Conservation (phyloP, 1,284 basidiomycete genomes). For the Malassezia brasiliensis region DNA sequence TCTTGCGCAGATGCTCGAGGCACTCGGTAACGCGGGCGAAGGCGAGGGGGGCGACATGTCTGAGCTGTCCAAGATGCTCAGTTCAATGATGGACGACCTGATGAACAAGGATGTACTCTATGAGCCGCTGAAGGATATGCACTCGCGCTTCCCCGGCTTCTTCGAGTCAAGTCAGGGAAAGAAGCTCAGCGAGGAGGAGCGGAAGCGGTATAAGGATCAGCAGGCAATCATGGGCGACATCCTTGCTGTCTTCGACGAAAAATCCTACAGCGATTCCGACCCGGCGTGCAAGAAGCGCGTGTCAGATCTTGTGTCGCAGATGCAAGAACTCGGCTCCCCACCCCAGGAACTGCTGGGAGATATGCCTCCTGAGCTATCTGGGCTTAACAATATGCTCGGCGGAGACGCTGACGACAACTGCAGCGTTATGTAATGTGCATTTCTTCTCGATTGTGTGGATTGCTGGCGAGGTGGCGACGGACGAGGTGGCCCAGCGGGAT, state of each 20-base stretch:
- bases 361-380: conserved; percentile 59
- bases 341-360: conserved; percentile 84
- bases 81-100: conserved; percentile 83
- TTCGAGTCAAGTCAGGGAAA: conserved; percentile 52
- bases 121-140: conserved; percentile 71
- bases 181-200: conserved; percentile 57
- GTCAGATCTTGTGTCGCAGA: conserved; percentile 66
- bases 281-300: conserved; percentile 55
- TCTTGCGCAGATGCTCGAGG: conserved; percentile 46
- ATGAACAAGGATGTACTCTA: conserved; percentile 90
- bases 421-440: conserved; percentile 28
- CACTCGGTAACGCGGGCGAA: conserved; percentile 41
- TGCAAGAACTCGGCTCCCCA: conserved; percentile 76
- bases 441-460: not conserved
- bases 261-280: conserved; percentile 55
- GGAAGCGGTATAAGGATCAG: conserved; percentile 63
- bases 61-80: conserved; percentile 62
- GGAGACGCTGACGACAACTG: conserved; percentile 29
- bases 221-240: conserved; percentile 59
- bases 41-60: conserved; percentile 41
- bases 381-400: conserved; percentile 27
- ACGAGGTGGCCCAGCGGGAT: not conserved
- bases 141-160: conserved; percentile 61
- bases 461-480: not conserved
- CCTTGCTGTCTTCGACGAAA: conserved; percentile 64